Evolutionary conservation across 805 yeast genomes (phyloP).

Genomic region (Saccharomycopsis babjevae): DNA sequence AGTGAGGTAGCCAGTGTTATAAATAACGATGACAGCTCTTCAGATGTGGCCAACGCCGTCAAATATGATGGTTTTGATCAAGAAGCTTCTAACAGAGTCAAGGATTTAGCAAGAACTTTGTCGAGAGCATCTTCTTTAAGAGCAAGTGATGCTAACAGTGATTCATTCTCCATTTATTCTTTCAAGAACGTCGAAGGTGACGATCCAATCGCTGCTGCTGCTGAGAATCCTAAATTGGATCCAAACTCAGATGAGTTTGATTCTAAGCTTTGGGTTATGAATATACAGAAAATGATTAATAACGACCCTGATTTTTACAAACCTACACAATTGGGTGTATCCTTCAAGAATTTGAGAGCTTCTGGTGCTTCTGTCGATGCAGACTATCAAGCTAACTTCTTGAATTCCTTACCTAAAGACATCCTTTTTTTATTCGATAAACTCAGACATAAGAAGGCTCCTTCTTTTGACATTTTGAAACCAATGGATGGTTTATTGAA

Average conservation of each 20-base stretch:
- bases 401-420: slow-evolving; percentile 8
- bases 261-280: slow-evolving; percentile 58
- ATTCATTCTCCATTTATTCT: slow-evolving; percentile 29
- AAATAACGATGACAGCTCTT: background rate
- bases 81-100: slow-evolving; percentile 27
- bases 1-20: background rate
- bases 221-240: slow-evolving; percentile 38
- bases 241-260: slow-evolving; percentile 51
- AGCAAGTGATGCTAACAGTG: slow-evolving; percentile 21
- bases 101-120: slow-evolving; percentile 33
- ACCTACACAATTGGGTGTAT: slow-evolving; percentile 49
- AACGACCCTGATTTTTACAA: slow-evolving; percentile 54
- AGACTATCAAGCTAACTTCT: slow-evolving; percentile 48
- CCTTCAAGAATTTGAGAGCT: slow-evolving; percentile 48
- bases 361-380: slow-evolving; percentile 59
- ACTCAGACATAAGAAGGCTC: slow-evolving; percentile 20
- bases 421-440: background rate
- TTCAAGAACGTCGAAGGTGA: slow-evolving; percentile 46
- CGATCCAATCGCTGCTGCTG: slow-evolving; percentile 26
- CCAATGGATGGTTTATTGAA: slow-evolving; percentile 45
- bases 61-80: slow-evolving; percentile 31
- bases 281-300: slow-evolving; percentile 41
- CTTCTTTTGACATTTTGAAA: slow-evolving; percentile 36
- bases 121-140: slow-evolving; percentile 18
- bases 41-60: slow-evolving; percentile 4